Conservation (phyloP, 2,329 filamentous ascomycete species). For the Pseudogymnoascus sp. region DNA sequence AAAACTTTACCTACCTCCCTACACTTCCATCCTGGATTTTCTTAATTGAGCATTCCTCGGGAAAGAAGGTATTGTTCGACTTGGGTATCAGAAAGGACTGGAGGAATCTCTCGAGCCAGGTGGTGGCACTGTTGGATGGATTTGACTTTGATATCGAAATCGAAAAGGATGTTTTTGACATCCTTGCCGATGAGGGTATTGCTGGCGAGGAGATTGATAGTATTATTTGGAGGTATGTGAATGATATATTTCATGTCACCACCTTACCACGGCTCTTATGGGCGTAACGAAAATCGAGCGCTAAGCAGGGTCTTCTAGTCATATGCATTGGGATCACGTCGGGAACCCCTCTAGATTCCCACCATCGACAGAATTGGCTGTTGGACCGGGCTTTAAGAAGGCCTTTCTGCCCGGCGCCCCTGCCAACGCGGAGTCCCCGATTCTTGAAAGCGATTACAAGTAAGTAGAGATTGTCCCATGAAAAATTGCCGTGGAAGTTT, state of each 20-base stretch:
- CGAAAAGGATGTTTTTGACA: slow-evolving; percentile 34
- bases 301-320: neutral
- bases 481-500: neutral
- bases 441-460: neutral
- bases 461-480: neutral
- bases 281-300: neutral
- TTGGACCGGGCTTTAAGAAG: neutral
- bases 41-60: neutral
- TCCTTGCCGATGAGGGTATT: slow-evolving; percentile 33
- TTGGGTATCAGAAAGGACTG: slow-evolving; percentile 32
- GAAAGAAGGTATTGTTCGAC: slow-evolving; percentile 21
- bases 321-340: neutral
- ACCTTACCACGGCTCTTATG: neutral
- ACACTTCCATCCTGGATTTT: neutral
- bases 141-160: slow-evolving; percentile 31
- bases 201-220: slow-evolving; percentile 28
- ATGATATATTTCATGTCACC: neutral
- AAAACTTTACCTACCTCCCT: neutral
- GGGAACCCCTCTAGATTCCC: neutral
- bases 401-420: neutral
- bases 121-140: slow-evolving; percentile 24
- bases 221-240: slow-evolving; percentile 25
- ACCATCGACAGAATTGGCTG: neutral
- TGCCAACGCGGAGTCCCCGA: neutral
- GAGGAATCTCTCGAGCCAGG: slow-evolving; percentile 28